These are phyloP conservation scores for Malus fusca DNA, from an alignment of 306 rosid species.

Conservation along the genomic window DNA sequence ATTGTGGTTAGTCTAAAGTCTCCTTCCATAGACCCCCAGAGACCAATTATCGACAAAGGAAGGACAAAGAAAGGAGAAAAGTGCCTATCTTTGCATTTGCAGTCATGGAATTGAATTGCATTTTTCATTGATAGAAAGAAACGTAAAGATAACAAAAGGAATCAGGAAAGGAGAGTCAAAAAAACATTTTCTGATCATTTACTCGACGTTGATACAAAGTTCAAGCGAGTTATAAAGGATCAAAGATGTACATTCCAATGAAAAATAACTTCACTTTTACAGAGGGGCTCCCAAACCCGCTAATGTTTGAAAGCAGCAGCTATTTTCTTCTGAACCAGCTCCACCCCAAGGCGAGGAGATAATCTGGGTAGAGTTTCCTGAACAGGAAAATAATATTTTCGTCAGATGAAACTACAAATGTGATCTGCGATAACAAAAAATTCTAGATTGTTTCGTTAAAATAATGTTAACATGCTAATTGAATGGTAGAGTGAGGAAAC, in stretches of 20 bases:
- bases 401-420: conserved; percentile 12
- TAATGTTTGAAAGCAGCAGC: conserved; percentile 57
- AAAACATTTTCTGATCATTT: neutral
- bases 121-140: neutral
- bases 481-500: neutral
- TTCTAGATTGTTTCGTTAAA: neutral
- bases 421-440: neutral
- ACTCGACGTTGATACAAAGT: conserved; percentile 5
- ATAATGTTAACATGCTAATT: neutral
- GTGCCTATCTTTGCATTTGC: neutral
- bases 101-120: neutral
- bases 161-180: neutral
- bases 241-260: neutral
- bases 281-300: conserved; percentile 3
- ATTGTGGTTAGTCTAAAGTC: neutral
- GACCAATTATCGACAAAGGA: conserved; percentile 1
- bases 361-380: conserved; percentile 73
- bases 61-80: neutral
- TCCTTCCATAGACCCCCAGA: neutral
- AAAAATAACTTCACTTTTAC: neutral
- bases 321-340: conserved; percentile 74
- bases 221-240: neutral
- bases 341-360: conserved; percentile 88
- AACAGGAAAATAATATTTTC: conserved; percentile 11
- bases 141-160: neutral